These are phyloP conservation scores for Verticillium zaregamsianum DNA, from an alignment of 2,329 filamentous ascomycete species.

Conservation along the genomic window DNA sequence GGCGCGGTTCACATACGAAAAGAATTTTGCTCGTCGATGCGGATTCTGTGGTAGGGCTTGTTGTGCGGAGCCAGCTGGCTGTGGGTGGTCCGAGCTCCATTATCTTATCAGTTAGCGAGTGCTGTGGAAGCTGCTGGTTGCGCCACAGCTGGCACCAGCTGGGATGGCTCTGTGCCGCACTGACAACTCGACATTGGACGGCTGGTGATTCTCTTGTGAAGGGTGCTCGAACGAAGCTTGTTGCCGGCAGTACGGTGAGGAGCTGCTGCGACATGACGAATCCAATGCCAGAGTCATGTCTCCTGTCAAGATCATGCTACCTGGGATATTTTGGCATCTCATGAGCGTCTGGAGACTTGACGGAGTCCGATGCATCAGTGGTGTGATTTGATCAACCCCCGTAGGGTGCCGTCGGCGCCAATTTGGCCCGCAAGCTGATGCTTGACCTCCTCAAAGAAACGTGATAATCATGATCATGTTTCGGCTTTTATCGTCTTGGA, in stretches of 20 bases:
- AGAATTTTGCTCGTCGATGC: constrained; percentile 30
- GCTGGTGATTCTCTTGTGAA: too few relatives aligned
- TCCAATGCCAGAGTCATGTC: too few relatives aligned
- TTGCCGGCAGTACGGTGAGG: too few relatives aligned
- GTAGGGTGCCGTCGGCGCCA: too few relatives aligned
- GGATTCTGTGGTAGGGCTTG: constrained; percentile 31
- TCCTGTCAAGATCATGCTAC: too few relatives aligned
- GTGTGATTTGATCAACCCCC: background rate
- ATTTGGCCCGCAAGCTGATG: background rate
- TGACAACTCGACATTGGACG: too few relatives aligned
- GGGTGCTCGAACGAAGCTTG: too few relatives aligned
- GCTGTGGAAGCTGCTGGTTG: too few relatives aligned
- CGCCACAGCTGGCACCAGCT: background rate
- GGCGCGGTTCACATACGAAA: constrained; percentile 18
- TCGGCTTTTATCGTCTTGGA: too few relatives aligned
- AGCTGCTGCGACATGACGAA: too few relatives aligned
- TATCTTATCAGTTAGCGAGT: background rate
- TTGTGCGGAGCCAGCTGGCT: background rate
- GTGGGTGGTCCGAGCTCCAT: background rate
- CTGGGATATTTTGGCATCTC: background rate
- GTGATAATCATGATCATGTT: background rate
- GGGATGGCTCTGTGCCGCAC: background rate
- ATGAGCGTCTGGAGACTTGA: background rate
- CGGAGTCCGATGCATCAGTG: background rate
- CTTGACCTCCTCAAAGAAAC: background rate